Evolutionary conservation across 768 basidiomycete species (phyloP), one percentile per base, ranked within the genome.

Genomic region (Naganishia friedmannii): DNA sequence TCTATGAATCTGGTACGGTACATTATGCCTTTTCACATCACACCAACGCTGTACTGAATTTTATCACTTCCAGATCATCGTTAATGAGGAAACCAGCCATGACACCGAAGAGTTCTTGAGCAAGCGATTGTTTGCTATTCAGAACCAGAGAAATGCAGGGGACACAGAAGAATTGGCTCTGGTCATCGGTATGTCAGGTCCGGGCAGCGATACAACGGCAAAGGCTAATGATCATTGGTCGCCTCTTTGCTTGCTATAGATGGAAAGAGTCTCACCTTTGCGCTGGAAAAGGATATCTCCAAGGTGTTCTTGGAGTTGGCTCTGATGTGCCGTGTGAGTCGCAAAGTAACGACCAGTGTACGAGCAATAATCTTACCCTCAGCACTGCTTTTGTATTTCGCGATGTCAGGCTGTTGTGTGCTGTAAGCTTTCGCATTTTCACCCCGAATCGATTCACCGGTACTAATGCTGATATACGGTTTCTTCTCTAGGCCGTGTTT

Each of bases 151-250:
- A 32, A 92, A 86, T 74, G 86, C 88, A 0, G 96, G 96, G 7
- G 95, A 98, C 80, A 85, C 90, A 19, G 96, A 99, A 77, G 96
- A 98, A 77, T 84, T 99, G 26, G 96, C 95, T 0, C 85, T 99
- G 68, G 85, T 99, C 69, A 98, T 99, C 69, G 94, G 94, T 93
- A 77, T 15, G 85, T 58, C 55, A 37, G n/a, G 10, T 75, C 28
- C 17, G 42, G 17, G 37, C 9, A n/a, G n/a, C 2, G 58, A 55
- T 29, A 32, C 23, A 6, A 53, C 31, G n/a, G 29, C 3, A 34
- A 21, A 19, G n/a, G 7, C 13, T 34, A n/a, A 29, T 45, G 21
- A 31, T 6, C 28, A 23, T 55, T 45, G 53, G 42, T 32, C 19
- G 51, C 65, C 73, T 54, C 72, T 74, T 48, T 67, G 46, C 31